Percentiles rank a stretch among this genome's conserved stretches.
Evolutionary conservation across 768 basidiomycete species (phyloP).

Genomic region (Boletellus emodensis): DNA sequence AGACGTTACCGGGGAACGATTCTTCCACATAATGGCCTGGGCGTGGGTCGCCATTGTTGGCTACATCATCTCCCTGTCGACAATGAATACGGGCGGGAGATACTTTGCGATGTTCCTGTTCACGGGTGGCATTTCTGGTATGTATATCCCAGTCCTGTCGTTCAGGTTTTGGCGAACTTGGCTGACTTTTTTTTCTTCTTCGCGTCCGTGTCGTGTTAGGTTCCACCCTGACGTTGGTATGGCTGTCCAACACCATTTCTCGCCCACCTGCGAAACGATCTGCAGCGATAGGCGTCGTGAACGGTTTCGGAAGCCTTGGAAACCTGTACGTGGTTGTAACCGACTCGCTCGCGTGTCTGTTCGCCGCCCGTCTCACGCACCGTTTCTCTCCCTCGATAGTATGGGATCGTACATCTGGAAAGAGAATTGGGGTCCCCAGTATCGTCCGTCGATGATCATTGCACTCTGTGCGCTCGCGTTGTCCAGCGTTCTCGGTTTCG

Average conservation of each 20-base stretch:
- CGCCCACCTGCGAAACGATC: conserved; percentile 53
- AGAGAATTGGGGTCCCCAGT: conserved; percentile 53
- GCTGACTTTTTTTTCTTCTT: too few relatives aligned
- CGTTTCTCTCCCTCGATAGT: conserved; percentile 25
- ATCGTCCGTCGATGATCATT: conserved; percentile 61
- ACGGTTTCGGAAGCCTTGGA: conserved; percentile 56
- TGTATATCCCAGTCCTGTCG: too few relatives aligned
- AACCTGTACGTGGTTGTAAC: conserved; percentile 42
- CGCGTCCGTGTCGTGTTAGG: too few relatives aligned
- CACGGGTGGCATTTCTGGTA: conserved; percentile 39
- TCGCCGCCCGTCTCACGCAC: too few relatives aligned
- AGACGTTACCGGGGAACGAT: conserved; percentile 55
- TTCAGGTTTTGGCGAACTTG: too few relatives aligned
- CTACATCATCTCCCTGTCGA: conserved; percentile 57
- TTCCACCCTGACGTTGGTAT: conserved; percentile 11
- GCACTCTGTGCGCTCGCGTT: conserved; percentile 35
- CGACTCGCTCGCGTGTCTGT: background rate
- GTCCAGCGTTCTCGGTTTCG: conserved; percentile 32
- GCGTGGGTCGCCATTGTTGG: conserved; percentile 54
- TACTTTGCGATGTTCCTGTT: conserved; percentile 64
- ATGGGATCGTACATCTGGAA: conserved; percentile 65
- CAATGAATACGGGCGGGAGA: conserved; percentile 46
- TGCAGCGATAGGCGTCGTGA: conserved; percentile 60
- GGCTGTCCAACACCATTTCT: conserved; percentile 47
- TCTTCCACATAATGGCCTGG: conserved; percentile 11